Conservation (phyloP, 2,329 filamentous ascomycete genomes). For the Harringtonia aguacate region DNA sequence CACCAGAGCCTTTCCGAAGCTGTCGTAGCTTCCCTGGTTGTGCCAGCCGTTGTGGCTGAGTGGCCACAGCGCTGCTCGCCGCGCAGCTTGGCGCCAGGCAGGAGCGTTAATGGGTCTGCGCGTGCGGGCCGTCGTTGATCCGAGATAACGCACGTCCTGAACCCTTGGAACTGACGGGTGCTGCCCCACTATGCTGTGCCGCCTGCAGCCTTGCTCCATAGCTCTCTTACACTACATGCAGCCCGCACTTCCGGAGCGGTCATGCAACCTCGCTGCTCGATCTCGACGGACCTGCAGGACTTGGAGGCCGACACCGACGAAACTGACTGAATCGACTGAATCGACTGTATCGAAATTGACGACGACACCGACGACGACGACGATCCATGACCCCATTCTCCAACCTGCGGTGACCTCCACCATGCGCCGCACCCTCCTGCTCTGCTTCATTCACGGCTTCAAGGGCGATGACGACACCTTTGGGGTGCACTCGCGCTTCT, state of each 20-base stretch:
- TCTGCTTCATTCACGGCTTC: conserved; percentile 85
- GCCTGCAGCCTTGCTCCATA: too few relatives aligned
- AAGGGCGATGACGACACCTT: conserved; percentile 79
- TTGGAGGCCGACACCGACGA: too few relatives aligned
- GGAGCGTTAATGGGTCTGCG: neutral
- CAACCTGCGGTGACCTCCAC: neutral
- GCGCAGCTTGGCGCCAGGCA: neutral
- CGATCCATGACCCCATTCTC: too few relatives aligned
- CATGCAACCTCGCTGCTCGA: too few relatives aligned
- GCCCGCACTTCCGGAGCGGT: too few relatives aligned
- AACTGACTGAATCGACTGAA: too few relatives aligned
- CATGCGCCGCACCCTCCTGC: conserved; percentile 68
- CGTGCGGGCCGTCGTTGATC: conserved; percentile 8
- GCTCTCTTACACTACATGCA: too few relatives aligned
- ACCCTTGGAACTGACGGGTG: too few relatives aligned
- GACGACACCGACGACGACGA: too few relatives aligned
- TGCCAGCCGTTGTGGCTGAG: neutral
- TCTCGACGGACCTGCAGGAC: too few relatives aligned
- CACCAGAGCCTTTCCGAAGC: conserved; percentile 3
- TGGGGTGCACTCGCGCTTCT: conserved; percentile 52
- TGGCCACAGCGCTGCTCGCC: neutral
- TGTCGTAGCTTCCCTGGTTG: conserved; percentile 7
- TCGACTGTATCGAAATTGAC: too few relatives aligned
- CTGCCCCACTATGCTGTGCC: too few relatives aligned
- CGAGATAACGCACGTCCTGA: neutral